Evolutionary conservation across 2,329 filamentous ascomycete species (phyloP), one percentile per base, ranked within the genome.

Genomic region (Curvularia verruculosa): DNA sequence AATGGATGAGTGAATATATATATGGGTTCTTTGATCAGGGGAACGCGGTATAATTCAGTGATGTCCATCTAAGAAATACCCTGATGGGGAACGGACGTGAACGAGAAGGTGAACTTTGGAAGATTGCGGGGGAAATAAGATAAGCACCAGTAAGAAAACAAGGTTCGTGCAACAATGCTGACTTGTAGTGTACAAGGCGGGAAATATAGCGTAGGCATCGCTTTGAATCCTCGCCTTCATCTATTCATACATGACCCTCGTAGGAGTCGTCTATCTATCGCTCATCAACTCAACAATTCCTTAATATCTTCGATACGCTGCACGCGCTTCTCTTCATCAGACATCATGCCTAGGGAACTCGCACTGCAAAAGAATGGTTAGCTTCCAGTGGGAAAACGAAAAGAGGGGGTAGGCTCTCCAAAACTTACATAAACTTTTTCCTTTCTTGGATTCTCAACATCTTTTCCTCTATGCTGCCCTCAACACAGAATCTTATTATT

Each of bases 401-500:
- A 13, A 6, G 21, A 19, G 29, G 53, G 40, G 10, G n/a, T 21
- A 31, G 18, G 13, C 4, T 15, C 5, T 15, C 5, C 3, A 18
- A 13, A 18, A 88, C 89, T 87, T 73, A 92, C 89, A 96, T 91
- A 68, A 96, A 96, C 82, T 93, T 98, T 82, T 99, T 99, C 72
- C 93, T 82, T 64, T 98, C 94, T 75, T 99, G 96, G 31, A 99
- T 87, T 76, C 84, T 87, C 64, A 99, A 76, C 92, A 99, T 99
- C 75, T 94, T 87, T 76, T 95, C 91, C 80, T 99, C 95, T 37
- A 99, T 96, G 63, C 92, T 97, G 45, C 89, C 87, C 76, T 90
- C 89, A 1, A 96, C 90, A 56, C 99, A 89, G 71, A 98, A 98
- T 26, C 95, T 83, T 66, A 89, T 89, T 0, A 99, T 93, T 54